Evolutionary conservation across 257 asterid genomes (phyloP), one percentile per base, ranked within the genome.

Genomic region (Galeopsis tetrahit): DNA sequence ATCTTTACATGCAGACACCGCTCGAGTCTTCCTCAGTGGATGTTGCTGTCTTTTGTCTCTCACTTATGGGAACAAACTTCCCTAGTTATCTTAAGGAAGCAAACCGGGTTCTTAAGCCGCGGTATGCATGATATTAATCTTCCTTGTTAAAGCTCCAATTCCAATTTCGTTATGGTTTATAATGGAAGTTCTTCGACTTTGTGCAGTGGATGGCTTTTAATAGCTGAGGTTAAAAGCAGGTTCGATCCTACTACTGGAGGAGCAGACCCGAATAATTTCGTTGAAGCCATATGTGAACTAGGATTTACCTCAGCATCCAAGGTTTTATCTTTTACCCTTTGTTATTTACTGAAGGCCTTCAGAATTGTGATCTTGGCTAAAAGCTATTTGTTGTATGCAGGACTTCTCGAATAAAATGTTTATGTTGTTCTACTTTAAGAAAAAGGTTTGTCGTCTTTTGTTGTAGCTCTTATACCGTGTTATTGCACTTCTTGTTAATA

Each of bases 181-280:
- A 73, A 77, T 51, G 38, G 52, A 58, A 68, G 11, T 65, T 42
- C 32, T 10, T 63, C 10, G 68, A 63, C 52, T 66, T 14, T 74
- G 14, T 72, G 74, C 88, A 92, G 99, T 48, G 99, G 98, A 49
- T 95, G 97, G 97, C 99, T 95, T 75, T 82, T 95, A 79, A 92
- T 95, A 71, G 99, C 98, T 28, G 99, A 95, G 79, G 99, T 95
- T 43, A 95, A 88, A 81, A 95, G 99, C 86, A 83, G 99, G 79
- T 78, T 95, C 9, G 97, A 95, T 76, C 99, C 96, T 17, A 83
- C 39, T 63, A 88, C 88, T 1, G 97, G 98, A 63, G 99, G 99
- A 73, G 93, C 97, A 9, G 98, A 91, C 73, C 90, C 96, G 13
- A 74, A 75, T 57, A 68, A 77, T 63, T 92, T 95, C 67, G 73